Base-by-base conservation (phyloP, 208 protist species). In the Herpetomonas samuelpessoai region DNA sequence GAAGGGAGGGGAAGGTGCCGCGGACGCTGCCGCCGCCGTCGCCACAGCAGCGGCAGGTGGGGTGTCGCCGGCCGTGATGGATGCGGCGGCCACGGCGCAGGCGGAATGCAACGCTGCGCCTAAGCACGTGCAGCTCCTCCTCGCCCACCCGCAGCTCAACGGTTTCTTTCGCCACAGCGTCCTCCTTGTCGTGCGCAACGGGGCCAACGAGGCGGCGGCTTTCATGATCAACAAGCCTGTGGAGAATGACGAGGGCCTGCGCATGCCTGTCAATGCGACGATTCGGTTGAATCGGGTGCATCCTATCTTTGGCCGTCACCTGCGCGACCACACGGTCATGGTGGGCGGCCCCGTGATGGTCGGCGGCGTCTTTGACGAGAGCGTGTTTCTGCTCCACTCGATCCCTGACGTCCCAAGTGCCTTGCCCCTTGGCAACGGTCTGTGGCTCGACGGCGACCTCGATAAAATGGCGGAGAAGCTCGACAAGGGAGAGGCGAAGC, bases 381-480 rank as follows among this genome's bases (percentile, higher is more conserved):
- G 68, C 57, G 57, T 91, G 19, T 76, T 87, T 27, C 71, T 94
- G 16, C 69, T 94, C 22, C 88, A 94, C 46, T 76, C 73, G 26
- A 71, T 91, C 29, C 76, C 81, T 24, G 79, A 66, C 25, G 72
- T 94, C 24, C 76, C 81, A 4, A 62, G 76, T 27, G 83, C 88
- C 30, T 54, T 89, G 26, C 79, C 76, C 0, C 57, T 94, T 19
- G 74, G 76, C 2, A 58, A 65, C 6, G 68, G 62, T 24, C 61
- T 94, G 28, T 94, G 83, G 75, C 66, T 94, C 19, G 74, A 88
- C 57, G 88, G 88, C 22, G 74, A 86, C 65, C 62, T 79, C n/a
- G 88, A 91, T 52, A 69, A 26, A 25, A 62, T 94, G 29, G 65
- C 80, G 71, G 56, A 64, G 31, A 87, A 83, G 57, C 66, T 94